Evolutionary conservation across 176 grass and related monocot genomes (phyloP).

Genomic region (Alopecurus myosuroides): DNA sequence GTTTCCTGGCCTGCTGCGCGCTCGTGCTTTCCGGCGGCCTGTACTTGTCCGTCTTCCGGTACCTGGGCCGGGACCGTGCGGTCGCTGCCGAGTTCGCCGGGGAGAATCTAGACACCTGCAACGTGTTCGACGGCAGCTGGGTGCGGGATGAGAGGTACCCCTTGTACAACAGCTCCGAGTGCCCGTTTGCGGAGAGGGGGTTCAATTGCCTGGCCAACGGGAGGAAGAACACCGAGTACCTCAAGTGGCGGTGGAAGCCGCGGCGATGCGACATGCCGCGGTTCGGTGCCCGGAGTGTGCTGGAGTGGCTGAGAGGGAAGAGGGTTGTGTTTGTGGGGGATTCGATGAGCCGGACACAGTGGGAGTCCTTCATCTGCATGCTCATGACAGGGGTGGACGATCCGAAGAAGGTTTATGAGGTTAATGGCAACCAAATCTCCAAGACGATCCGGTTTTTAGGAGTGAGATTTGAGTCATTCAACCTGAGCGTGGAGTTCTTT

Average conservation of each 20-base stretch:
- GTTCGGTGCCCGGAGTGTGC: conserved; percentile 39
- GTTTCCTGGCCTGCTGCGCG: conserved; percentile 47
- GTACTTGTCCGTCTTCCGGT: conserved; percentile 57
- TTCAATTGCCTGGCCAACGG: conserved; percentile 96
- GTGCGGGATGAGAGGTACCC: conserved; percentile 58
- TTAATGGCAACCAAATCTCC: conserved; percentile 81
- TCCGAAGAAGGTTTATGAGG: conserved; percentile 74
- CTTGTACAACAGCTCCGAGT: conserved; percentile 81
- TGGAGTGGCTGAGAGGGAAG: conserved; percentile 80
- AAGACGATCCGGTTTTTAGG: conserved; percentile 88
- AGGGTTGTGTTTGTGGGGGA: conserved; percentile 86
- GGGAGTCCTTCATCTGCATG: conserved; percentile 99
- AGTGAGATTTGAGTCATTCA: conserved; percentile 70
- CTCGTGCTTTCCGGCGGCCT: conserved; percentile 56
- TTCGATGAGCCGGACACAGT: conserved; percentile 94
- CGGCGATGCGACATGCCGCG: conserved; percentile 54
- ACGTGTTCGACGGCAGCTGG: conserved; percentile 89
- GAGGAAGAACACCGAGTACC: conserved; percentile 68
- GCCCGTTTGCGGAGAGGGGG: conserved; percentile 79
- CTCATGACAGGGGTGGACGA: conserved; percentile 81
- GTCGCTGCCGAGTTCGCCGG: conserved; percentile 39
- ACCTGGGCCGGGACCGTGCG: conserved; percentile 35
- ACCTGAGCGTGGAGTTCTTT: conserved; percentile 88
- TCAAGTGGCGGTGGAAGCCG: conserved; percentile 97
- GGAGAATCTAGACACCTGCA: conserved; percentile 30